These are phyloP conservation scores for Lecanoromycetidae sp. DNA, from an alignment of 2,329 filamentous ascomycete species.

Conservation along the genomic window DNA sequence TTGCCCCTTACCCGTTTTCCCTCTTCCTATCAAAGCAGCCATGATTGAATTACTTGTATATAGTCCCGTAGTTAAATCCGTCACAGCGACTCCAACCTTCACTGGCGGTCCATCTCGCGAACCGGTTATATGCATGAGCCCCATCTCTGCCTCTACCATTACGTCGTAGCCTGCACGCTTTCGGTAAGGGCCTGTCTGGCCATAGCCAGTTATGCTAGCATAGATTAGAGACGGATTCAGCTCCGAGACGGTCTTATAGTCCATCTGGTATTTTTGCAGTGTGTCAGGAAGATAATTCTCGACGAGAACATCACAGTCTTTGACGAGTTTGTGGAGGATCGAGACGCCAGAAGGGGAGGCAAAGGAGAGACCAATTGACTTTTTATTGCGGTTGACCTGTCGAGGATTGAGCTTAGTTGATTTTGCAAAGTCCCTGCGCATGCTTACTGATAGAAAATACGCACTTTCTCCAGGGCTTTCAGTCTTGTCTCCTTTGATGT, in stretches of 20 bases:
- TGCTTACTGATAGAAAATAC: conserved; percentile 73
- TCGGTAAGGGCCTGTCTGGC: conserved; percentile 84
- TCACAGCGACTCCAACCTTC: conserved; percentile 95
- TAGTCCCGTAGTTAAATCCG: conserved; percentile 84
- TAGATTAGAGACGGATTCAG: conserved; percentile 86
- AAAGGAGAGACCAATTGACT: conserved; percentile 83
- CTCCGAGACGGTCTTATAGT: conserved; percentile 66
- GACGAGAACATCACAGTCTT: conserved; percentile 80
- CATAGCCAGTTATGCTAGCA: conserved; percentile 92
- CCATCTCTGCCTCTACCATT: conserved; percentile 98
- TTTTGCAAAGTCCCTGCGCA: background rate
- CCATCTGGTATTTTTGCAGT: conserved; percentile 80
- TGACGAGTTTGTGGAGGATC: conserved; percentile 73
- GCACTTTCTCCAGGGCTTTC: conserved; percentile 77
- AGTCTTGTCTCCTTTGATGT: conserved; percentile 46
- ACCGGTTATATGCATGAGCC: conserved; percentile 96
- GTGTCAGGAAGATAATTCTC: conserved; percentile 93
- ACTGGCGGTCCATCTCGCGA: conserved; percentile 77
- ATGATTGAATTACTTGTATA: conserved; percentile 95
- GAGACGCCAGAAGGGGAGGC: conserved; percentile 63
- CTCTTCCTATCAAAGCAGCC: conserved; percentile 72
- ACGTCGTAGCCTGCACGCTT: conserved; percentile 90
- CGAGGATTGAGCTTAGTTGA: background rate
- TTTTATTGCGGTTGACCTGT: conserved; percentile 93
- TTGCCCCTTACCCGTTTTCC: conserved; percentile 66